Percentiles rank a stretch among this genome's conserved stretches.
phyloP scores from a whole-genome alignment of 306 rosid species.

The Inga leiocalycina region DNA sequence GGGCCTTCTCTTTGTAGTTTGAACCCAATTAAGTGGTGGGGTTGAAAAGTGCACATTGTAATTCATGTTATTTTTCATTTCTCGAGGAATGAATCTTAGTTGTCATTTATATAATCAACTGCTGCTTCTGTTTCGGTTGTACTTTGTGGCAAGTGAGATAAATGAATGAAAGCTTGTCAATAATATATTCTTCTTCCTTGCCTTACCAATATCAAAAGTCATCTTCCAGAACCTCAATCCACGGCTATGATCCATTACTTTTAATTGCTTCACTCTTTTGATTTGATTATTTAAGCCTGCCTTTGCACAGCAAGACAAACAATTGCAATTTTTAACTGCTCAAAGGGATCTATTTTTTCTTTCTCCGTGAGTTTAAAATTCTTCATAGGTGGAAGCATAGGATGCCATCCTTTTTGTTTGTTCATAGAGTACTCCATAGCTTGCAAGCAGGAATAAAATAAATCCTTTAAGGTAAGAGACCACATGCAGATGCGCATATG shows the following conservation, averaged over 20 bases:
- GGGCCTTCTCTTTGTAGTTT: conserved; percentile 45
- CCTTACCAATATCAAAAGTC: conserved; percentile 15
- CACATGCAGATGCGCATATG: conserved; percentile 19
- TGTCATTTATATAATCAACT: conserved; percentile 13
- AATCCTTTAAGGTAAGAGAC: background rate
- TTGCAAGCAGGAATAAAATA: background rate
- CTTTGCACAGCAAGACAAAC: background rate
- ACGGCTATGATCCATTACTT: background rate
- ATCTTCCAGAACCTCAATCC: conserved; percentile 5
- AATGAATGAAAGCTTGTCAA: conserved; percentile 3
- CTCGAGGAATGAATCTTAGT: conserved; percentile 20
- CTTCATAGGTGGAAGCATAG: conserved; percentile 10
- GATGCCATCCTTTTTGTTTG: conserved; percentile 27
- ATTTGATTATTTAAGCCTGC: background rate
- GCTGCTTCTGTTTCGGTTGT: background rate
- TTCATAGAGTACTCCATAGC: background rate
- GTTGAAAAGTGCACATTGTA: conserved; percentile 46
- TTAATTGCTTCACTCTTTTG: background rate
- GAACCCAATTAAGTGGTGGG: conserved; percentile 51
- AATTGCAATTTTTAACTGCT: background rate
- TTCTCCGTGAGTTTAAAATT: background rate
- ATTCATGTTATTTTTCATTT: conserved; percentile 33
- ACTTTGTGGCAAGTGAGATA: conserved; percentile 10
- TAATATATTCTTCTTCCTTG: conserved; percentile 2
- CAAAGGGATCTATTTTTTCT: background rate